Percentiles rank a stretch among this genome's conserved stretches.
phyloP scores from a whole-genome alignment of 129 eudicot species.

The Solidago caesia region DNA sequence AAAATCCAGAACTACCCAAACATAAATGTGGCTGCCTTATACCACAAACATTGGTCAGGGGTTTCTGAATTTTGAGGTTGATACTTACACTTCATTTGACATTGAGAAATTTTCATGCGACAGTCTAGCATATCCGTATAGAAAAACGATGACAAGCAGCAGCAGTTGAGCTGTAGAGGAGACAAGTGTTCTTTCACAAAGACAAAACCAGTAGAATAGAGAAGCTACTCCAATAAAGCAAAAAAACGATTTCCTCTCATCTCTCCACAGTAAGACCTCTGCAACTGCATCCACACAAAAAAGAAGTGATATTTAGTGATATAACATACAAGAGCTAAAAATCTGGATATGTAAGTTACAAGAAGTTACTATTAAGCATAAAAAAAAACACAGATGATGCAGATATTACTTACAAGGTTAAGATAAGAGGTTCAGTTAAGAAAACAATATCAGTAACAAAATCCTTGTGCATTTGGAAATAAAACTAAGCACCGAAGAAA shows the following conservation, averaged over 20 bases:
- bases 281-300: conserved; percentile 64
- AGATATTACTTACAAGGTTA: neutral
- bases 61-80: conserved; percentile 1
- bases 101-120: conserved; percentile 14
- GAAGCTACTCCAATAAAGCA: conserved; percentile 51
- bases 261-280: conserved; percentile 87
- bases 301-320: neutral
- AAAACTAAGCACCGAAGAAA: too few relatives aligned
- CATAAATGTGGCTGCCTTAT: neutral
- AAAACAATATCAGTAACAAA: neutral
- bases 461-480: neutral
- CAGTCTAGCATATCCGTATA: conserved; percentile 46
- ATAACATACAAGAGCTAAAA: neutral
- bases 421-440: neutral
- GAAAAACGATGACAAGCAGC: conserved; percentile 39
- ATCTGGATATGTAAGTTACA: conserved; percentile 7
- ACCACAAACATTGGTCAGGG: neutral
- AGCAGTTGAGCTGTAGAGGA: conserved; percentile 68
- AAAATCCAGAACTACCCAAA: neutral
- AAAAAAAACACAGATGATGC: neutral
- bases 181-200: conserved; percentile 61
- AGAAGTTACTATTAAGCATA: neutral
- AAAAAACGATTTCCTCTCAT: conserved; percentile 75
- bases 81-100: conserved; percentile 59
- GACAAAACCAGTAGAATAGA: conserved; percentile 77